These are phyloP conservation scores for Pythium aquatile DNA, from an alignment of 352 stramenopile species.

Conservation along the genomic window DNA sequence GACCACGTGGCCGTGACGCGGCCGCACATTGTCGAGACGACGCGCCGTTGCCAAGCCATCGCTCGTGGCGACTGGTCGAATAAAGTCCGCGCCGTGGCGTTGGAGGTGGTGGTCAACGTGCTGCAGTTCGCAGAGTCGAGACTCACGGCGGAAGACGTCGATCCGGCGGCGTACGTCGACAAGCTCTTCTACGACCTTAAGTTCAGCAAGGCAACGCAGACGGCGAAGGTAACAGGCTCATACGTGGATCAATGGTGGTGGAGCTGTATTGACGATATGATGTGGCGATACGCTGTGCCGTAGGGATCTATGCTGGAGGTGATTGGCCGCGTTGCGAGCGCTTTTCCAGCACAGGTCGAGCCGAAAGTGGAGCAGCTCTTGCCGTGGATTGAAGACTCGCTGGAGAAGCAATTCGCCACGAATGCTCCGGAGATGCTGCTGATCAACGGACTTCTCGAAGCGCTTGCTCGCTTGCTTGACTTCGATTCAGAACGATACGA, in stretches of 20 bases:
- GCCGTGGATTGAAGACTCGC: conserved; percentile 61
- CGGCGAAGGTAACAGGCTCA: conserved; percentile 42
- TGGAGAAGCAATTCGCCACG: conserved; percentile 76
- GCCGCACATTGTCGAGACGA: conserved; percentile 43
- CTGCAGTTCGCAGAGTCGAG: conserved; percentile 41
- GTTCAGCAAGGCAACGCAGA: conserved; percentile 69
- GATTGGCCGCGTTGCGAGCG: conserved; percentile 55
- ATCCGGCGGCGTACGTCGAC: conserved; percentile 51
- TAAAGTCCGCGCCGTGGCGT: conserved; percentile 53
- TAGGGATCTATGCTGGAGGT: conserved; percentile 63
- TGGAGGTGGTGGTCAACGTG: conserved; percentile 55
- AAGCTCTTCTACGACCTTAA: conserved; percentile 80
- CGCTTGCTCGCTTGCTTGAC: conserved; percentile 48
- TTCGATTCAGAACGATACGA: conserved; percentile 54
- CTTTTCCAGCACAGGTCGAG: conserved; percentile 42
- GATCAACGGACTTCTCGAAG: conserved; percentile 68
- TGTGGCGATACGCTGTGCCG: neutral
- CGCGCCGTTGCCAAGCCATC: conserved; percentile 48
- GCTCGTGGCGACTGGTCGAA: conserved; percentile 60
- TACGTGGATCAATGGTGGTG: neutral
- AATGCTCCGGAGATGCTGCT: conserved; percentile 69
- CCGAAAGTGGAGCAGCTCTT: conserved; percentile 34
- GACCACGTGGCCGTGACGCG: conserved; percentile 45
- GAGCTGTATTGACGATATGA: neutral
- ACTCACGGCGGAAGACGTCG: conserved; percentile 45